Percentiles rank a stretch among this genome's conserved stretches.
Evolutionary conservation across 768 basidiomycete species (phyloP).

Genomic region (Trametes cinnabarina): DNA sequence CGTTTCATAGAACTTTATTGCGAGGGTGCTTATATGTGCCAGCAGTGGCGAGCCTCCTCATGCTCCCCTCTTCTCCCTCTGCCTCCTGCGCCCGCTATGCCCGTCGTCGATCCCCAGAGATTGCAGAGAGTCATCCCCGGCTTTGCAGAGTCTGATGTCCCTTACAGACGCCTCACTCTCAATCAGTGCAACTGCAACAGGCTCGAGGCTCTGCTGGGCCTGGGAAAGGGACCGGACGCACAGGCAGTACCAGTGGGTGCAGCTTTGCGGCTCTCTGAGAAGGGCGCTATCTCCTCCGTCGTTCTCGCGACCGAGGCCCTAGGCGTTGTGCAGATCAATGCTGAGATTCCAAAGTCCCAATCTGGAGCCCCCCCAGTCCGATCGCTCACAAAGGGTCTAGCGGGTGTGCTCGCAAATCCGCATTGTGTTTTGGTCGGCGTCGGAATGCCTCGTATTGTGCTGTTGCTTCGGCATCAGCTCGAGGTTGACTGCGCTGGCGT

Average conservation of each 20-base stretch:
- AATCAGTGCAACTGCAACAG: too few species aligned
- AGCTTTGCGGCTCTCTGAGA: conserved; percentile 11
- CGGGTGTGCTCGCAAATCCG: not conserved
- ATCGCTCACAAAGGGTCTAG: not conserved
- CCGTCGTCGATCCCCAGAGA: not conserved
- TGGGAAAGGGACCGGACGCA: not conserved
- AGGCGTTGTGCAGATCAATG: conserved; percentile 5
- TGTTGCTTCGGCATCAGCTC: not conserved
- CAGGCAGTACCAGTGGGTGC: conserved; percentile 2
- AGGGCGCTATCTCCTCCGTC: conserved; percentile 13
- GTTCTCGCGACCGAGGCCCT: conserved; percentile 11
- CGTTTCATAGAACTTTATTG: not conserved
- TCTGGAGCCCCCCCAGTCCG: not conserved
- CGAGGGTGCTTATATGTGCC: not conserved
- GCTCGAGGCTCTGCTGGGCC: not conserved
- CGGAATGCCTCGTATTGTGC: conserved; percentile 33
- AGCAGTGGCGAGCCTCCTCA: too few species aligned
- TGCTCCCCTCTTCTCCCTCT: not conserved
- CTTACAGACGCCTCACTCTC: not conserved
- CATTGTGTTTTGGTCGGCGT: conserved; percentile 27
- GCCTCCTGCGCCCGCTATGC: not conserved
- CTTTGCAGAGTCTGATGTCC: not conserved
- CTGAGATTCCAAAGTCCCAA: not conserved
- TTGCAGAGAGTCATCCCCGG: not conserved
- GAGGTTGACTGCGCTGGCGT: not conserved